A percentile compares a stretch with the other conserved stretches of the same genome.
Evolutionary conservation across 2,329 filamentous ascomycete genomes (phyloP).

Genomic region (Lasiodiplodia gonubiensis): DNA sequence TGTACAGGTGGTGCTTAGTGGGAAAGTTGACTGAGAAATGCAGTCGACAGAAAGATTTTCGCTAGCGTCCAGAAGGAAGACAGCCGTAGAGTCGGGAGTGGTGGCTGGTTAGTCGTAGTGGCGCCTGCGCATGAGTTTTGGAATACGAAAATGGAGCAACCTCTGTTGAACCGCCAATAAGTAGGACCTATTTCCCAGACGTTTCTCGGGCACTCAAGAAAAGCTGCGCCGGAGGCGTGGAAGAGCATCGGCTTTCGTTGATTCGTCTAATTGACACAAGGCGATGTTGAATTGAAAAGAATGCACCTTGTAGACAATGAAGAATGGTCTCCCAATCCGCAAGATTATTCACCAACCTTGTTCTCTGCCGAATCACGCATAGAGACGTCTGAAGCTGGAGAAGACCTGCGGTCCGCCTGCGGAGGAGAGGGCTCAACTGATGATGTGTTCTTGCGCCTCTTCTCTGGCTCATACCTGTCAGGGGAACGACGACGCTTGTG

Average conservation of each 20-base stretch:
- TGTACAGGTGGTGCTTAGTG: background rate
- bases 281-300: background rate
- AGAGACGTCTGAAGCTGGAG: constrained; percentile 9
- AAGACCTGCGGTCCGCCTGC: background rate
- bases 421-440: constrained; percentile 22
- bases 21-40: background rate
- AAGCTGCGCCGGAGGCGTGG: background rate
- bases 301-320: background rate
- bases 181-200: background rate
- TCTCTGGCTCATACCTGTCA: constrained; percentile 31
- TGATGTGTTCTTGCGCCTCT: constrained; percentile 31
- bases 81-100: background rate
- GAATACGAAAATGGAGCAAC: background rate
- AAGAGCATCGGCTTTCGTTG: background rate
- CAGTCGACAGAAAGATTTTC: too few relatives aligned
- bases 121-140: background rate
- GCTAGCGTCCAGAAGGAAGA: background rate
- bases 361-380: background rate
- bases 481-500: constrained; percentile 26
- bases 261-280: constrained; percentile 18
- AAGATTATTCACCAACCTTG: constrained; percentile 23
- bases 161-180: background rate
- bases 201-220: background rate
- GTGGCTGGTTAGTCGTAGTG: background rate
- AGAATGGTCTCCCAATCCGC: background rate